phyloP scores from a whole-genome alignment of 495 filamentous ascomycete genomes.

The Talaromyces proteolyticus region DNA sequence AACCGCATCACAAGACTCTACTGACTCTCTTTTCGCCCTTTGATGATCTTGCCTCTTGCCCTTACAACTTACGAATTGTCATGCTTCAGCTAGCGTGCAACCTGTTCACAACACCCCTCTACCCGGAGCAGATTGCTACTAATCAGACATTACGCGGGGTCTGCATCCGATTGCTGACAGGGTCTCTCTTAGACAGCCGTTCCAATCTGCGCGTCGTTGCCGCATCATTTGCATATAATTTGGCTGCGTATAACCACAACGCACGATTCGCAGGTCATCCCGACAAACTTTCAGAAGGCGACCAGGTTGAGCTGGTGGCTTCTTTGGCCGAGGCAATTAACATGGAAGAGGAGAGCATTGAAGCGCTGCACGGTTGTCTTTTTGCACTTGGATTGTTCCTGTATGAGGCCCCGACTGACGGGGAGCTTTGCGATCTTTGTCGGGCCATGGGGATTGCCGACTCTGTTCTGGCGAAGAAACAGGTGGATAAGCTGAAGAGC shows the following conservation, averaged over 20 bases:
- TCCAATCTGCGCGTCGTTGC: conserved; percentile 65
- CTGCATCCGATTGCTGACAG: conserved; percentile 40
- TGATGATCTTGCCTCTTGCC: conserved; percentile 43
- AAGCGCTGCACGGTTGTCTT: conserved; percentile 67
- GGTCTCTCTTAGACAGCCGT: conserved; percentile 49
- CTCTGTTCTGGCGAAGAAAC: conserved; percentile 48
- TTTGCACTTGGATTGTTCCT: conserved; percentile 66
- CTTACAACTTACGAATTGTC: conserved; percentile 79
- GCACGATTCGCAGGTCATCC: conserved; percentile 49
- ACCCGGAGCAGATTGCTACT: conserved; percentile 32
- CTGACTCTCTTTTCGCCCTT: conserved; percentile 56
- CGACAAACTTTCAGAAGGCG: conserved; percentile 57
- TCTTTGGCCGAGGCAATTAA: conserved; percentile 70
- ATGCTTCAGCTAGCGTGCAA: conserved; percentile 63
- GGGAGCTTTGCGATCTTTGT: conserved; percentile 70
- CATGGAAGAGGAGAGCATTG: conserved; percentile 58
- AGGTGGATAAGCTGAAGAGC: conserved; percentile 39
- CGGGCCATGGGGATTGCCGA: conserved; percentile 62
- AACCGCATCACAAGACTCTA: conserved; percentile 57
- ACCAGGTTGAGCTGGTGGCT: conserved; percentile 74
- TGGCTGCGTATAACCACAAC: conserved; percentile 64
- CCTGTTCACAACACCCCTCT: conserved; percentile 52
- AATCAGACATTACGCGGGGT: conserved; percentile 25
- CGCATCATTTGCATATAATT: conserved; percentile 76
- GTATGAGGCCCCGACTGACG: conserved; percentile 62